Conservation (phyloP, 257 asterid species). For the Solanum lycopersicoides region DNA sequence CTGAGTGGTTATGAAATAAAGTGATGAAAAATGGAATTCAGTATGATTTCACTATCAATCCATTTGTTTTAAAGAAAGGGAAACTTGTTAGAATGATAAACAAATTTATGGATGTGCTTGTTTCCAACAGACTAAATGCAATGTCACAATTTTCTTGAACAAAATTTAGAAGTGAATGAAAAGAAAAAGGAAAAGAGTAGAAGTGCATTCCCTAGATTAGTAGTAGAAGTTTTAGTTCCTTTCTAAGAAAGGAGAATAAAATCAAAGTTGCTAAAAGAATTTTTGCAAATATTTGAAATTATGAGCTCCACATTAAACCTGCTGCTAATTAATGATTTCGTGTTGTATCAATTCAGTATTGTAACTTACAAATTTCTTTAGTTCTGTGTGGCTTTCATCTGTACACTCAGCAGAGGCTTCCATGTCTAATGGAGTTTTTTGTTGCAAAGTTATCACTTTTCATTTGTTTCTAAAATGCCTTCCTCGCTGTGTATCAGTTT, state of each 20-base stretch:
- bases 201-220: not conserved
- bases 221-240: not conserved
- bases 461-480: not conserved
- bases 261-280: not conserved
- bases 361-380: not conserved
- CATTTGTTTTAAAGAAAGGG: not conserved
- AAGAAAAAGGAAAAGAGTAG: not conserved
- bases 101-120: not conserved
- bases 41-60: not conserved
- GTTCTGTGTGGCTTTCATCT: not conserved
- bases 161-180: not conserved
- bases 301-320: not conserved
- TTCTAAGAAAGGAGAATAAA: not conserved
- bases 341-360: not conserved
- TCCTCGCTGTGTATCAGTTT: slow-evolving; percentile 37
- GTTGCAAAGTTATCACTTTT: not conserved
- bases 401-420: not conserved
- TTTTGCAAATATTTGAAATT: not conserved
- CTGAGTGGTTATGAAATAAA: not conserved
- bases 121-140: not conserved
- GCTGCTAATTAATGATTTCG: not conserved
- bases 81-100: not conserved
- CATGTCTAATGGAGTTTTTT: not conserved
- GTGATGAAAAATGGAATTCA: not conserved
- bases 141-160: not conserved